These are phyloP conservation scores for Nemania abortiva DNA, from an alignment of 2,329 filamentous ascomycete species.

Conservation along the genomic window DNA sequence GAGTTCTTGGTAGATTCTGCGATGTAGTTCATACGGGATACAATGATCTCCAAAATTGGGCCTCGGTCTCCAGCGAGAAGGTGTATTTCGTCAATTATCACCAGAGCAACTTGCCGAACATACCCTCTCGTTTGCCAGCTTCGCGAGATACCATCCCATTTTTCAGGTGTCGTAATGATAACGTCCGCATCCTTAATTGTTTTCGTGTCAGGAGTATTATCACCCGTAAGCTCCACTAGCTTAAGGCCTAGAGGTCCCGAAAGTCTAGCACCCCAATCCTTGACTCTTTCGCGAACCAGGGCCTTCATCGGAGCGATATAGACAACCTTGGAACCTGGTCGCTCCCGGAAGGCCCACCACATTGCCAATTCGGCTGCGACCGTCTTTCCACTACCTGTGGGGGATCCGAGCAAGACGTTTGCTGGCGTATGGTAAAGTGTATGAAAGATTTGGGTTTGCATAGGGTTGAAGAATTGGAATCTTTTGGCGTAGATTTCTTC, in stretches of 20 bases:
- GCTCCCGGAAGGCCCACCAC: constrained; percentile 99
- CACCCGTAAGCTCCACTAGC: constrained; percentile 94
- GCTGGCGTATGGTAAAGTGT: constrained; percentile 91
- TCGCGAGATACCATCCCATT: constrained; percentile 99
- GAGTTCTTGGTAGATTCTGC: constrained; percentile 91
- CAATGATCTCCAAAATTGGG: constrained; percentile 98
- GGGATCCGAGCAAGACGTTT: constrained; percentile 94
- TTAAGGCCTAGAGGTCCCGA: constrained; percentile 86
- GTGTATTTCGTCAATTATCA: constrained; percentile 99
- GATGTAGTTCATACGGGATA: constrained; percentile 96
- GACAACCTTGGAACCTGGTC: constrained; percentile 95
- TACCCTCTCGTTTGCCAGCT: constrained; percentile 99
- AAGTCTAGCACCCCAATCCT: constrained; percentile 90
- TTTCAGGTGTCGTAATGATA: constrained; percentile 99
- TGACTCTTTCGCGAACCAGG: constrained; percentile 92
- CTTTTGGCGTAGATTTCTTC: constrained; percentile 90
- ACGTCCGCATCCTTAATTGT: constrained; percentile 97
- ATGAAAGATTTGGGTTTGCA: constrained; percentile 99
- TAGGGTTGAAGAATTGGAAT: constrained; percentile 98
- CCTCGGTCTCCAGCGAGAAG: constrained; percentile 95
- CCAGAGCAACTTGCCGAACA: constrained; percentile 91
- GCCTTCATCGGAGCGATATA: constrained; percentile 99
- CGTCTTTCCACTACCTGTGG: constrained; percentile 97
- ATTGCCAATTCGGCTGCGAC: constrained; percentile 96
- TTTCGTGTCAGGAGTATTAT: constrained; percentile 96